A percentile compares a stretch with the other conserved stretches of the same genome.
Evolutionary conservation across 768 basidiomycete genomes (phyloP).

Genomic region (Amylocystis lapponica): DNA sequence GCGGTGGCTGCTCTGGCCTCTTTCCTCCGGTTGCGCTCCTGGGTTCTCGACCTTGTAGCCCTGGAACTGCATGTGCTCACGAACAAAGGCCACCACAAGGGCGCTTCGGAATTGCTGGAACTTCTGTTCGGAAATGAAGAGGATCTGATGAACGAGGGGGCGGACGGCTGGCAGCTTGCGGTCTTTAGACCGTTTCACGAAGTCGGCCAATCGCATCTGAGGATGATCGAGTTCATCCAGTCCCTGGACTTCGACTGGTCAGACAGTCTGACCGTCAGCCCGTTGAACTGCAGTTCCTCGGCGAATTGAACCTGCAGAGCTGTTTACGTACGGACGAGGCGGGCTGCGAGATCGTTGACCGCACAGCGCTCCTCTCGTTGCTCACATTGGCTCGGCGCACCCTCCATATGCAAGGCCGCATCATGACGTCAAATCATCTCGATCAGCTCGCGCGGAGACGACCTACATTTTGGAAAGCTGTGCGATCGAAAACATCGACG

Average conservation of each 20-base stretch:
- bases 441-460: conserved; percentile 68
- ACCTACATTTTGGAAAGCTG: conserved; percentile 78
- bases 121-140: conserved; percentile 71
- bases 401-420: conserved; percentile 61
- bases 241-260: conserved; percentile 87
- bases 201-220: conserved; percentile 75
- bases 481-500: conserved; percentile 82
- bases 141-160: conserved; percentile 36
- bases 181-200: conserved; percentile 58
- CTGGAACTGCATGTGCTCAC: conserved; percentile 87
- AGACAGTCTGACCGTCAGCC: conserved; percentile 61
- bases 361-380: conserved; percentile 63
- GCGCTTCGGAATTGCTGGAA: conserved; percentile 68
- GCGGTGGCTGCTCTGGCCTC: conserved; percentile 64
- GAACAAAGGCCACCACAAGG: conserved; percentile 68
- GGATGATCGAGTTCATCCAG: conserved; percentile 84
- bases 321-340: conserved; percentile 63
- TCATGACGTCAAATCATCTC: conserved; percentile 55
- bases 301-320: conserved; percentile 57
- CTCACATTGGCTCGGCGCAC: conserved; percentile 53
- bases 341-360: conserved; percentile 82
- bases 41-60: conserved; percentile 79
- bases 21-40: conserved; percentile 78
- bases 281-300: conserved; percentile 58
- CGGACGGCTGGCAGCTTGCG: conserved; percentile 39